These are phyloP conservation scores for Trametes cingulata DNA, from an alignment of 768 basidiomycete genomes.

Conservation along the genomic window DNA sequence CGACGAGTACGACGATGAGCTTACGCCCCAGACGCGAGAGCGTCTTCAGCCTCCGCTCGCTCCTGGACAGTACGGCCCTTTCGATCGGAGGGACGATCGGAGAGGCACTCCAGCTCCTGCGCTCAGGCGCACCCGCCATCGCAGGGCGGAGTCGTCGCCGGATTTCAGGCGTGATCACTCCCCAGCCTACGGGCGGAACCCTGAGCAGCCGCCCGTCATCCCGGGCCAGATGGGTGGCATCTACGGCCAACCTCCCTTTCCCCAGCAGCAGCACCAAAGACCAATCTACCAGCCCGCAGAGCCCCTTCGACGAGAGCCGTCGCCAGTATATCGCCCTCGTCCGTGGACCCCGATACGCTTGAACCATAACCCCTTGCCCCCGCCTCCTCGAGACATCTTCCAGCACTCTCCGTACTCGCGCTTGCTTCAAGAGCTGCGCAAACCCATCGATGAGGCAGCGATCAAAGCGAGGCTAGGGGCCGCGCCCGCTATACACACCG, in stretches of 20 bases:
- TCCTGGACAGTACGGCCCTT: slow-evolving; percentile 26
- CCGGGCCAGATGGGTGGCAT: neutral
- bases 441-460: slow-evolving; percentile 19
- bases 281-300: neutral
- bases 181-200: neutral
- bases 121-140: slow-evolving; percentile 12
- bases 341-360: slow-evolving; percentile 13
- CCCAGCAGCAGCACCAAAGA: neutral
- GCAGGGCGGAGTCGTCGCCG: slow-evolving; percentile 11
- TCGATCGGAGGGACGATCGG: slow-evolving; percentile 13
- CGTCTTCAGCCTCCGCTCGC: slow-evolving; percentile 20
- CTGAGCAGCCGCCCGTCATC: slow-evolving; percentile 7
- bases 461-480: slow-evolving; percentile 36
- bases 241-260: slow-evolving; percentile 1
- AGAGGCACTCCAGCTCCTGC: slow-evolving; percentile 10
- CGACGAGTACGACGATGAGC: slow-evolving; percentile 8
- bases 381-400: slow-evolving; percentile 62
- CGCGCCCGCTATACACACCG: slow-evolving; percentile 34
- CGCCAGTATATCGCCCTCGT: slow-evolving; percentile 8
- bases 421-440: slow-evolving; percentile 48
- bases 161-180: neutral
- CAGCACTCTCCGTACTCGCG: slow-evolving; percentile 56
- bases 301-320: neutral
- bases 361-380: slow-evolving; percentile 59
- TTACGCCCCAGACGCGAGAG: slow-evolving; percentile 5